Conservation (phyloP, 169 alveolate species). For the Plasmodium fragile region DNA sequence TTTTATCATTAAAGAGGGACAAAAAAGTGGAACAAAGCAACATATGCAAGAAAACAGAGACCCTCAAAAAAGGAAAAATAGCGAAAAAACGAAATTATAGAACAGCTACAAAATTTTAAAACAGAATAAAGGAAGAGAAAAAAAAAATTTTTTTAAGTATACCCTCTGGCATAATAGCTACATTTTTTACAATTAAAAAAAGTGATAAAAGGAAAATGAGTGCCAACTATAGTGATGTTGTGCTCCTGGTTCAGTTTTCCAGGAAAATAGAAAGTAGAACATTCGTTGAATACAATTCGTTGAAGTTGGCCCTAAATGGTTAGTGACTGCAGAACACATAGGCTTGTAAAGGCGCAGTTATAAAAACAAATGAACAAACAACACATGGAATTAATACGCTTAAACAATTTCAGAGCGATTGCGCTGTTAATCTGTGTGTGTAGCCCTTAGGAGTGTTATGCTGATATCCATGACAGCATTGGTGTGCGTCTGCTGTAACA, state of each 20-base stretch:
- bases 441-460: background rate
- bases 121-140: slow-evolving; percentile 1
- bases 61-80: slow-evolving; percentile 11
- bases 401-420: background rate
- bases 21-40: background rate
- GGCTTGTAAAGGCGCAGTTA: background rate
- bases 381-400: background rate
- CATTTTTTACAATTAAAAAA: slow-evolving; percentile 18
- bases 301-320: slow-evolving; percentile 77
- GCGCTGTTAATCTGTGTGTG: background rate
- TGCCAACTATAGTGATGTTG: slow-evolving; percentile 74
- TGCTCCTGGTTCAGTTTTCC: slow-evolving; percentile 71
- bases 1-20: background rate
- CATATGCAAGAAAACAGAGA: background rate
- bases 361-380: background rate
- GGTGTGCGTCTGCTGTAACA: background rate
- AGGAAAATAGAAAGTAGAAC: slow-evolving; percentile 74
- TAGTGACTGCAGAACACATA: background rate
- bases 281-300: slow-evolving; percentile 72
- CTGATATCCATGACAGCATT: background rate
- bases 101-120: background rate
- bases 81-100: background rate
- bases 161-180: background rate
- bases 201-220: slow-evolving; percentile 36
- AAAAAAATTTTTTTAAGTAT: background rate